Evolutionary conservation across 129 eudicot genomes (phyloP), one percentile per base, ranked within the genome.

Genomic region (Centaurea solstitialis): DNA sequence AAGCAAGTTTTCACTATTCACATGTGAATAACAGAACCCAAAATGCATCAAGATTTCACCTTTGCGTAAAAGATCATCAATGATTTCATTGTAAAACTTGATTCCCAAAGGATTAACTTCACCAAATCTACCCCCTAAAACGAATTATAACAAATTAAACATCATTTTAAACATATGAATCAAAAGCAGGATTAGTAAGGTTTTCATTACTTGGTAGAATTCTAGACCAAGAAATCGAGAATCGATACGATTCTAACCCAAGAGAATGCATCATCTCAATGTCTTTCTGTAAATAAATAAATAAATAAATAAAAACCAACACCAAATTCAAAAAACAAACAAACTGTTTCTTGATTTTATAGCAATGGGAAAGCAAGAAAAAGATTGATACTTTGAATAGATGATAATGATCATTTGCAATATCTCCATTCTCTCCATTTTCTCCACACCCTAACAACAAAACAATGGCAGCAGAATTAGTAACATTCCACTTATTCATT

Each of bases 151-250:
- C 41, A 79, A 38, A 53, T 12, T 7, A 17, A 74, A 61, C 37
- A 84, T 57, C 66, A 67, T 68, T 4, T 7, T 7, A 9, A 59
- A 23, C 22, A 77, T 68, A 20, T 1, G 37, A 77, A 69, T 1
- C 9, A 37, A 18, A 40, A 37, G 13, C 39, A 74, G 13, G 70
- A 62, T 59, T 23, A 9, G 64, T 8, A 2, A 37, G 69, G 72
- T 87, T 64, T n/a, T 92, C 37, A 33, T 33, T 92, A 92, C 98
- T 86, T 28, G 98, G 99, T 39, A 92, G 89, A 87, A 92, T 45
- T 86, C 99, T 87, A 78, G 92, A 45, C 97, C 99, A 93, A 45
- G 99, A 91, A 80, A 95, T 88, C 5, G 98, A 95, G 72, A 95
- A 91, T 7, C 97, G 83, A 76, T 93, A 93, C 0, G 94, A 88